Base-by-base conservation (phyloP, 2,329 filamentous ascomycete genomes). In the Penicillium griseofulvum region DNA sequence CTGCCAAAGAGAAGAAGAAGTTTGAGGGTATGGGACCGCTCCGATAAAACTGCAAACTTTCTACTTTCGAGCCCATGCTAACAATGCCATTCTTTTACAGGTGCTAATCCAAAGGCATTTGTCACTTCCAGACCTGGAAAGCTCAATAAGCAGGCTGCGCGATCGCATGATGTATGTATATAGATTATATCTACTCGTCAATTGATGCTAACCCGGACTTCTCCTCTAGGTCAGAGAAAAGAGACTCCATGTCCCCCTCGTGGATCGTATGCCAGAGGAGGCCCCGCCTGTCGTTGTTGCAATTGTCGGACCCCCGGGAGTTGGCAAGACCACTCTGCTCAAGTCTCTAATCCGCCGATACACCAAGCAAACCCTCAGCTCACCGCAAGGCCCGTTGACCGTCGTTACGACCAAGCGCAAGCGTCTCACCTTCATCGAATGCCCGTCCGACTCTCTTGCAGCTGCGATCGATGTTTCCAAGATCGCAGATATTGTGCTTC, bases 391-490 rank as follows among this genome's bases (percentile, higher is more conserved):
- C 0, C 94, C 94, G 4, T 87, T 99, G 57, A 99, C 95, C 2
- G 89, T 99, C 47, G 92, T 99, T 44, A 97, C 94, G 0, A 96
- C 92, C 55, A 99, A 97, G 79, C 89, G 93, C 68, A 88, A 96
- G 71, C 87, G 94, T 36, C 83, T 99, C 46, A 99, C 94, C 0
- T 97, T 99, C 71, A 78, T 99, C 69, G 94, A 99, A 83, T 96
- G 91, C 69, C 92, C 95, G n/a, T 93, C 83, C 59, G 84, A 97
- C 70, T 91, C 94, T 65, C 84, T 99, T 51, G 92, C 95, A 59
- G 89, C 90, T 63, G 97, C 97, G 90, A 92, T 99, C 61, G 94
- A 99, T 74, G 83, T 97, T 54, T 90, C 94, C 56, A 99, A 99
- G 76, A 90, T 99, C 41, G 94, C 95, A 17, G 94, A 99, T 72